Base-by-base conservation (phyloP, 2,329 filamentous ascomycete genomes). In the Bretziella fagacearum region DNA sequence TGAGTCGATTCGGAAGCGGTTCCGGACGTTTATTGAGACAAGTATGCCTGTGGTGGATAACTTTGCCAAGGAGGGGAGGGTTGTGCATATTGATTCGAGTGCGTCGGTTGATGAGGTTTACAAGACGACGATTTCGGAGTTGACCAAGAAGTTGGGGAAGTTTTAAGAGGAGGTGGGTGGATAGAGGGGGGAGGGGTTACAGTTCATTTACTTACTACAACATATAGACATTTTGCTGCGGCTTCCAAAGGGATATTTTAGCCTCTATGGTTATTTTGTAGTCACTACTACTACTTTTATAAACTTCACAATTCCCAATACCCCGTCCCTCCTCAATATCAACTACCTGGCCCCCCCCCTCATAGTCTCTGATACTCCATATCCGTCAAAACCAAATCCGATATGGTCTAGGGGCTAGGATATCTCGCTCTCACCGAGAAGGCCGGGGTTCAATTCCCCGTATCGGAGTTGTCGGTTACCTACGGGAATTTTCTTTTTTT, bases 31-130 rank as follows among this genome's bases (percentile, higher is more conserved):
- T 60, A 69, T 93, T 56, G 86, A 96, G 65, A 94, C 86, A 2
- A 94, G 85, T 65, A 95, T 96, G 89, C 91, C 91, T 22, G 91
- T 96, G 40, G 85, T 98, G 47, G 73, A 93, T 55, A 76, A 84
- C 60, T 96, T 82, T 62, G 78, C 81, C 58, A 69, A 70, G 56
- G 69, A 87, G 64, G 77, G 74, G 56, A 79, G 79, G 59, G 85
- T 96, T 13, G 74, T 93, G 60, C 83, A 79, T 66, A 72, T 96
- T 37, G 70, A 79, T 56, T 84, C 87, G 25, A 80, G 77, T 22
- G 71, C 74, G 36, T 57, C 64, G 6, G 79, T 84, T 2, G 77
- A 84, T 23, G 70, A 60, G 23, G 76, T 80, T 42, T 77, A 72
- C 56, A 59, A 60, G 53, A 66, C 63, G 45, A 79, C 74, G 1